Percentiles rank a stretch among this genome's conserved stretches.
phyloP scores from a whole-genome alignment of 2,329 filamentous ascomycete genomes.

The Cucurbitaria berberidis region DNA sequence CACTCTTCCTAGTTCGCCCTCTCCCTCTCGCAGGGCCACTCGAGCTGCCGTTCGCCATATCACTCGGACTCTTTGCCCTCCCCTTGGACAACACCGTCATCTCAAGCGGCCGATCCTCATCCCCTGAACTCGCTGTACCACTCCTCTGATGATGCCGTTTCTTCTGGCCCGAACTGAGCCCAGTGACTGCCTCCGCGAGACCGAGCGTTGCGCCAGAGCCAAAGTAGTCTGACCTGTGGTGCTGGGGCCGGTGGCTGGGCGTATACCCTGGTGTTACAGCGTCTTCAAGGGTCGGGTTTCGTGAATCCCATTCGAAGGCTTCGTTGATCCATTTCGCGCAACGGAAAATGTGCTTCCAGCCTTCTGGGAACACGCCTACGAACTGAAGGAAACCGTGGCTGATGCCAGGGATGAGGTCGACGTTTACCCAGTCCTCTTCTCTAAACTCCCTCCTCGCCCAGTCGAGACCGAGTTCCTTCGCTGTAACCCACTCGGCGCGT shows the following conservation, averaged over 20 bases:
- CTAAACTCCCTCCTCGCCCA: conserved; percentile 65
- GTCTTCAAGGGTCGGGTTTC: conserved; percentile 30
- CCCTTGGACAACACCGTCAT: conserved; percentile 62
- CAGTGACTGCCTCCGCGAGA: conserved; percentile 75
- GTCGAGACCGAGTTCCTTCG: conserved; percentile 62
- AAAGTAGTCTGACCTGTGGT: conserved; percentile 71
- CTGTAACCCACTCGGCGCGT: conserved; percentile 60
- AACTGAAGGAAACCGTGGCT: conserved; percentile 96
- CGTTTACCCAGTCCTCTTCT: conserved; percentile 78
- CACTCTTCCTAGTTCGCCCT: conserved; percentile 26
- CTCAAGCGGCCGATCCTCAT: conserved; percentile 82
- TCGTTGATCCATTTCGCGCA: conserved; percentile 83
- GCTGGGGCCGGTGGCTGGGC: conserved; percentile 6
- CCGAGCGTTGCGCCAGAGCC: conserved; percentile 69
- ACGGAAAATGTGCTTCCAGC: conserved; percentile 83
- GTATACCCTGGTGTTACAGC: conserved; percentile 21
- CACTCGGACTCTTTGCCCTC: conserved; percentile 27
- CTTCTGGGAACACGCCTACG: conserved; percentile 83
- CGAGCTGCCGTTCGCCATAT: not conserved
- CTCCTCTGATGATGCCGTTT: conserved; percentile 55
- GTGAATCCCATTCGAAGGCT: conserved; percentile 65
- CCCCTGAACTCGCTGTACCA: conserved; percentile 69
- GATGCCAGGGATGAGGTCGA: conserved; percentile 84
- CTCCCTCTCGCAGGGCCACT: conserved; percentile 27
- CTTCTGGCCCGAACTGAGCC: conserved; percentile 46